phyloP scores from a whole-genome alignment of 2,329 filamentous ascomycete species.

The Botryotinia calthae region DNA sequence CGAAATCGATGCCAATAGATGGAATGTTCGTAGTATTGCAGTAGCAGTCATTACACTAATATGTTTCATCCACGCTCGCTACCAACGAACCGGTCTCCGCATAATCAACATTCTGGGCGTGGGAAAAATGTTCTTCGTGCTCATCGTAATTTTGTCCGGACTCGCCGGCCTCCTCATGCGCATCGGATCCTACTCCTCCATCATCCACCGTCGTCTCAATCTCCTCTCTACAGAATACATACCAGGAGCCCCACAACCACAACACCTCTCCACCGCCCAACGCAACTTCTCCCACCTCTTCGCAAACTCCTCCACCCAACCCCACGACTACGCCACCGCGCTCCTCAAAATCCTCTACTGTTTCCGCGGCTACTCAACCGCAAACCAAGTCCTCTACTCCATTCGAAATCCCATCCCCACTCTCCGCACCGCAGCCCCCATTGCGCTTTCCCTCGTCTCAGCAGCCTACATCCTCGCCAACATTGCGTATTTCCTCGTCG shows the following conservation, averaged over 20 bases:
- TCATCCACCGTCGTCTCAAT: background rate
- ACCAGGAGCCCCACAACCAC: background rate
- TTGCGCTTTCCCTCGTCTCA: constrained; percentile 53
- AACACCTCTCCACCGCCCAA: constrained; percentile 32
- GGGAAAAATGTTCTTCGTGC: constrained; percentile 49
- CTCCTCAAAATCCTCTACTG: constrained; percentile 57
- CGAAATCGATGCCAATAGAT: constrained; percentile 43
- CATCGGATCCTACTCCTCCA: background rate
- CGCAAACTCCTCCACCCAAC: constrained; percentile 42
- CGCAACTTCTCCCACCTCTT: constrained; percentile 44
- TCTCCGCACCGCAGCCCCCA: constrained; percentile 54
- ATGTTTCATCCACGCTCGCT: constrained; percentile 47
- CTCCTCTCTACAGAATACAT: background rate
- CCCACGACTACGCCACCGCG: constrained; percentile 48
- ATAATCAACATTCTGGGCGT: constrained; percentile 50
- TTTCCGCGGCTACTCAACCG: constrained; percentile 54
- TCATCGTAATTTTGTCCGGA: constrained; percentile 47
- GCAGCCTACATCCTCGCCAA: constrained; percentile 57
- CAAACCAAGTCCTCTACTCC: constrained; percentile 50
- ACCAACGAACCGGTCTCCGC: constrained; percentile 47
- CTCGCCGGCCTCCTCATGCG: constrained; percentile 38
- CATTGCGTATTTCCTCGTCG: constrained; percentile 58
- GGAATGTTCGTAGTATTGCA: constrained; percentile 51
- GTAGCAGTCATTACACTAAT: constrained; percentile 47
- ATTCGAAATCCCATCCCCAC: constrained; percentile 57